Evolutionary conservation across 164 flowering plant genomes (phyloP).

Genomic region (Stephania cephalantha): DNA sequence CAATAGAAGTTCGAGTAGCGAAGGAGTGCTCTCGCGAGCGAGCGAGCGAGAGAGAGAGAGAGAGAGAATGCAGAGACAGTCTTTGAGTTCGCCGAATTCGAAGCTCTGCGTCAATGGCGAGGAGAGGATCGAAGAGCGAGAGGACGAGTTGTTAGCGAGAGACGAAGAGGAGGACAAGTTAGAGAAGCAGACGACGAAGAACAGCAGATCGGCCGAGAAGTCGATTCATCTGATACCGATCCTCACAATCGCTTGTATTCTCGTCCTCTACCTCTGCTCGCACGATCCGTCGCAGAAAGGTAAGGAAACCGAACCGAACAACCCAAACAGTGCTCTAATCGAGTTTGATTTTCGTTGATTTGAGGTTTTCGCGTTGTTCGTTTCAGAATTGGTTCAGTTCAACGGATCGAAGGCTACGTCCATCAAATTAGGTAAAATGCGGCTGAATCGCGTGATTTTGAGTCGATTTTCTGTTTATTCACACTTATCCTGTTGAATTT

Average conservation of each 20-base stretch:
- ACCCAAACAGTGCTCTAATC: background rate
- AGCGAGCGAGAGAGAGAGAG: background rate
- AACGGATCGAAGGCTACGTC: conserved; percentile 24
- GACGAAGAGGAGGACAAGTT: conserved; percentile 15
- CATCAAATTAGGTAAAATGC: conserved; percentile 35
- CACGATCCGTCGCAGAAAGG: conserved; percentile 58
- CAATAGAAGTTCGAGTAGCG: no score
- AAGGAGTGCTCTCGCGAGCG: background rate
- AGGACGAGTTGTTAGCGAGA: background rate
- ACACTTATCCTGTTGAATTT: background rate
- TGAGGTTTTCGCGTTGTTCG: background rate
- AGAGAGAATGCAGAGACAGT: conserved; percentile 50
- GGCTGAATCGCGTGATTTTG: background rate
- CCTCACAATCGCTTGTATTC: conserved; percentile 55
- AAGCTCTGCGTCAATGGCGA: conserved; percentile 37
- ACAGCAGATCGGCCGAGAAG: conserved; percentile 28
- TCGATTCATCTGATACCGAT: conserved; percentile 59
- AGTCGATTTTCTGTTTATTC: background rate
- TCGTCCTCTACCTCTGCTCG: conserved; percentile 60
- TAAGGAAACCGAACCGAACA: conserved; percentile 7
- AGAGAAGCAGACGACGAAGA: conserved; percentile 17
- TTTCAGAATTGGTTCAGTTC: conserved; percentile 41
- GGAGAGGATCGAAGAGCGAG: conserved; percentile 14
- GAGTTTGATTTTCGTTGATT: background rate
- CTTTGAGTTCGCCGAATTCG: conserved; percentile 37